Conservation (phyloP, 23 red algal species). For the Gracilariopsis chorda region DNA sequence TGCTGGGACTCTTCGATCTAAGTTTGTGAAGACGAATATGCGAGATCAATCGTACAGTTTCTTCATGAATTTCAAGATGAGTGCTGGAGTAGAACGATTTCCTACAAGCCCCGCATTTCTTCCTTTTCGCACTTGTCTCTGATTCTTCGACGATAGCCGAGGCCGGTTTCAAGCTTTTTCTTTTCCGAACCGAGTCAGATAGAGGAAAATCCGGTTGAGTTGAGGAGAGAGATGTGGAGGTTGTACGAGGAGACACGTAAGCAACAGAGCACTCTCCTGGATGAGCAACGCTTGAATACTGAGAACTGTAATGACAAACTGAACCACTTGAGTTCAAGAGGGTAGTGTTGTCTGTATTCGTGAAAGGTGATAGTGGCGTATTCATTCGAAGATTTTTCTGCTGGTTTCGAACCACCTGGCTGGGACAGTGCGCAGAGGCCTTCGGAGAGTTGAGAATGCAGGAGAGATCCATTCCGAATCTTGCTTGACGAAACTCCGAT, state of each 20-base stretch:
- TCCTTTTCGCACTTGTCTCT: background rate
- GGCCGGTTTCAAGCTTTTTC: background rate
- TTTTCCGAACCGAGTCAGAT: too few species aligned
- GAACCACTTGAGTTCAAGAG: too few species aligned
- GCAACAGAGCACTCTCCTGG: too few species aligned
- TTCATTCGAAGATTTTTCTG: background rate
- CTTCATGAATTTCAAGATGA: conserved; percentile 4
- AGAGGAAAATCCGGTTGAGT: too few species aligned
- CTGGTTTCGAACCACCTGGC: too few species aligned
- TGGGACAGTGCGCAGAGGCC: too few species aligned
- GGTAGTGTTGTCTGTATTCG: too few species aligned
- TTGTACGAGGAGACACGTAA: too few species aligned
- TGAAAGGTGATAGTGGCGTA: background rate
- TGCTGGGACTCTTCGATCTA: background rate
- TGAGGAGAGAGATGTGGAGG: too few species aligned
- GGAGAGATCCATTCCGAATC: background rate
- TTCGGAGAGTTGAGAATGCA: background rate
- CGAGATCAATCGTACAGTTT: conserved; percentile 21
- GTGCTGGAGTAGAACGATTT: conserved; percentile 12
- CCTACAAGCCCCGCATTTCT: background rate
- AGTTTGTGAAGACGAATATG: background rate
- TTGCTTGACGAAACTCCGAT: too few species aligned
- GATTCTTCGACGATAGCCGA: background rate
- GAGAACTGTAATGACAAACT: too few species aligned
- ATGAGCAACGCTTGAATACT: too few species aligned